Percentiles rank a stretch among this genome's conserved stretches.
Conservation (phyloP, 1,284 basidiomycete species). For the Fistulina hepatica region DNA sequence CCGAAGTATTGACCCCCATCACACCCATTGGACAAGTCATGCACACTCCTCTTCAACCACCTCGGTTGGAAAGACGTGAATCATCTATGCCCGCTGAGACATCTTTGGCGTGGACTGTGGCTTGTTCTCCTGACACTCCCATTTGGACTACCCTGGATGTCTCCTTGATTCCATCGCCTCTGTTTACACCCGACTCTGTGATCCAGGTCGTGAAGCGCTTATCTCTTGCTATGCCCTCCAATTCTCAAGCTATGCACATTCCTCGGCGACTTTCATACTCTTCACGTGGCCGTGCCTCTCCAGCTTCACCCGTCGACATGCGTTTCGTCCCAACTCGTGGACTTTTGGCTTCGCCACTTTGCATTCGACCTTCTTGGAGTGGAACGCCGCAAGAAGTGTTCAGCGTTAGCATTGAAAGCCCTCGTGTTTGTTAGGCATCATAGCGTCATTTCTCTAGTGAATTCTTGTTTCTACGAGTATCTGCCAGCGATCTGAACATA, state of each 20-base stretch:
- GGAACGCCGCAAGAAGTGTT: too few species aligned
- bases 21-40: slow-evolving; percentile 15
- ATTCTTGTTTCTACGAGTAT: slow-evolving; percentile 11
- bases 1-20: slow-evolving; percentile 9
- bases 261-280: slow-evolving; percentile 15
- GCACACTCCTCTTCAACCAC: slow-evolving; percentile 12
- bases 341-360: slow-evolving; percentile 13
- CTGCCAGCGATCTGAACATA: slow-evolving; percentile 11
- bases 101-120: too few species aligned
- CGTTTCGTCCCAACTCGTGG: background rate
- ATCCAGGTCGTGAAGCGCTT: slow-evolving; percentile 7
- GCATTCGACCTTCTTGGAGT: slow-evolving; percentile 10
- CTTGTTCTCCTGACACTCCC: too few species aligned
- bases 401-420: too few species aligned
- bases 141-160: too few species aligned
- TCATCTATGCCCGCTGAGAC: too few species aligned
- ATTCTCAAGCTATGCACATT: slow-evolving; percentile 3
- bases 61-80: too few species aligned
- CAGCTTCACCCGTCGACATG: slow-evolving; percentile 7
- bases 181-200: slow-evolving; percentile 8
- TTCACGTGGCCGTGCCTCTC: slow-evolving; percentile 3
- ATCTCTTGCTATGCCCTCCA: slow-evolving; percentile 9
- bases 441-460: slow-evolving; percentile 10
- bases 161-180: slow-evolving; percentile 7
- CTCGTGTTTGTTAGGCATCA: slow-evolving; percentile 5